Evolutionary conservation across 192 early-diverging fungal species (phyloP).

Genomic region (Gigaspora rosea): DNA sequence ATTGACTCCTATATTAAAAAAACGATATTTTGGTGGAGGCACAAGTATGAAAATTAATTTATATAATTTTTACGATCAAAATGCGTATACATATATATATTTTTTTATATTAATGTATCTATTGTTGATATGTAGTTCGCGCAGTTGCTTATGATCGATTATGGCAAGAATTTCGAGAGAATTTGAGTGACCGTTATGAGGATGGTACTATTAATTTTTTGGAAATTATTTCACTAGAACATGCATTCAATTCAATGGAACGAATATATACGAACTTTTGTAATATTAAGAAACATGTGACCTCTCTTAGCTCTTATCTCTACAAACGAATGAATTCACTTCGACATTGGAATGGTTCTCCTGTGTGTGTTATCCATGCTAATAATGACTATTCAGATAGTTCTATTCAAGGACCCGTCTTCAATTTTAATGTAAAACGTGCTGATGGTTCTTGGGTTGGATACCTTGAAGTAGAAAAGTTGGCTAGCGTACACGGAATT

Average conservation of each 20-base stretch:
- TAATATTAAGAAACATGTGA: constrained; percentile 51
- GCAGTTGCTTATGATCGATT: constrained; percentile 3
- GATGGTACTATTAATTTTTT: constrained; percentile 80
- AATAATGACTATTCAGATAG: constrained; percentile 34
- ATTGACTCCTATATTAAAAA: constrained; percentile 47
- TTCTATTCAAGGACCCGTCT: constrained; percentile 57
- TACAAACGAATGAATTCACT: constrained; percentile 48
- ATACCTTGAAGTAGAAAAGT: constrained; percentile 61
- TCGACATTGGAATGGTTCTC: constrained; percentile 53
- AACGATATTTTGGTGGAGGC: constrained; percentile 80
- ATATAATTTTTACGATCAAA: not conserved
- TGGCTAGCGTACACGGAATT: constrained; percentile 67
- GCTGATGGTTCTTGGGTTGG: constrained; percentile 60
- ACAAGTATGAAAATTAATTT: constrained; percentile 38
- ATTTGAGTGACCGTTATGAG: constrained; percentile 60
- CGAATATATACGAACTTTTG: constrained; percentile 47
- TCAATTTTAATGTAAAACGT: constrained; percentile 72
- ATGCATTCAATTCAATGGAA: constrained; percentile 61
- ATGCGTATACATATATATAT: not conserved
- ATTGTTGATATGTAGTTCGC: not conserved
- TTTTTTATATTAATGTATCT: not conserved
- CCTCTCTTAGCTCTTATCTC: constrained; percentile 48
- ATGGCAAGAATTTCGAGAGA: constrained; percentile 59
- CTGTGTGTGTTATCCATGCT: constrained; percentile 49
- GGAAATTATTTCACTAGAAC: constrained; percentile 70